Evolutionary conservation across 2,329 filamentous ascomycete species (phyloP).

Genomic region (Epichloe aotearoae): DNA sequence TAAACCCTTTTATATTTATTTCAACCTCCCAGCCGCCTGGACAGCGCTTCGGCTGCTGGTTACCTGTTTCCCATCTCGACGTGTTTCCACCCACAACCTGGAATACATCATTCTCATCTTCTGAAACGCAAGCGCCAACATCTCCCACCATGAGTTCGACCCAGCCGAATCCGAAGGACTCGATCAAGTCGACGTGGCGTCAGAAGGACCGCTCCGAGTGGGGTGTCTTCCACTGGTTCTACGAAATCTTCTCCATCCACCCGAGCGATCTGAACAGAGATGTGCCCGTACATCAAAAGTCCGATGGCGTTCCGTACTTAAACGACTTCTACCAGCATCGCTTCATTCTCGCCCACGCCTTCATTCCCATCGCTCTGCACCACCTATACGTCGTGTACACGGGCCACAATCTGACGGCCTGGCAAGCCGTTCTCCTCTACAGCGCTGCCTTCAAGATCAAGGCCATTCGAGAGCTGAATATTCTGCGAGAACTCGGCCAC

Average conservation of each 20-base stretch:
- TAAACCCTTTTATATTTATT: too few relatives aligned
- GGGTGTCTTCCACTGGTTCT: slow-evolving; percentile 5
- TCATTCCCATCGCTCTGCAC: slow-evolving; percentile 4
- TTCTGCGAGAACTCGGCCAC: slow-evolving; percentile 2
- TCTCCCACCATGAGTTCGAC: neutral
- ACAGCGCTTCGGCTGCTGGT: too few relatives aligned
- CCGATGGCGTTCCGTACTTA: slow-evolving; percentile 2
- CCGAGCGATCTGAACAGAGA: slow-evolving; percentile 1
- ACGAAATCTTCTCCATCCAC: slow-evolving; percentile 4
- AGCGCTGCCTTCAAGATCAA: slow-evolving; percentile 3
- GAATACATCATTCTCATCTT: too few relatives aligned
- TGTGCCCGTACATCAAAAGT: slow-evolving; percentile 5
- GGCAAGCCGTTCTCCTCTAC: slow-evolving; percentile 5
- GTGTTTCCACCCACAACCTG: too few relatives aligned
- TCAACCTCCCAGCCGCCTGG: too few relatives aligned
- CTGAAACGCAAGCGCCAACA: too few relatives aligned
- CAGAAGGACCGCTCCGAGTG: slow-evolving; percentile 5
- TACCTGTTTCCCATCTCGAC: too few relatives aligned
- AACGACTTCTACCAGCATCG: slow-evolving; percentile 5
- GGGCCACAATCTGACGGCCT: slow-evolving; percentile 3
- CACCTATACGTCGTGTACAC: slow-evolving; percentile 4
- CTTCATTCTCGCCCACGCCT: slow-evolving; percentile 5
- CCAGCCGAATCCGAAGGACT: slow-evolving; percentile 1
- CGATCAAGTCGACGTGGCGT: slow-evolving; percentile 7
- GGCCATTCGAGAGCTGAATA: slow-evolving; percentile 4